A percentile compares a stretch with the other conserved stretches of the same genome.
phyloP scores from a whole-genome alignment of 78 protist genomes.

The Dictyostelium firmibasis region DNA sequence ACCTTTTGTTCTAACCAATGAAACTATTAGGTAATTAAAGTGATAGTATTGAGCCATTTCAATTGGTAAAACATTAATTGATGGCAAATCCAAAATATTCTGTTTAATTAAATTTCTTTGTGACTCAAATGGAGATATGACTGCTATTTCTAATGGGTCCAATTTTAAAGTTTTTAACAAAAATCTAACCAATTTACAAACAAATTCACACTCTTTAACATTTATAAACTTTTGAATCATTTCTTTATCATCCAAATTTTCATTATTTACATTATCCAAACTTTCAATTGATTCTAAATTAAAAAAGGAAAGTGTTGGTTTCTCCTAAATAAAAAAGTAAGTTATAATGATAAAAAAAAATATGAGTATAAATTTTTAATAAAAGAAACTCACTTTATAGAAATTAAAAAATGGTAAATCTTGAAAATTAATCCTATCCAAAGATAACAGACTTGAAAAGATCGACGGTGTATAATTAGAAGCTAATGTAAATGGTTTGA shows the following conservation, averaged over 20 bases:
- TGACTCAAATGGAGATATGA: conserved; percentile 37
- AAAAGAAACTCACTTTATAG: neutral
- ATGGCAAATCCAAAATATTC: neutral
- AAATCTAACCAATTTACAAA: neutral
- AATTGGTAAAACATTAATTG: conserved; percentile 17
- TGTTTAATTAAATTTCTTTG: conserved; percentile 6
- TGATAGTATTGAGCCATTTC: conserved; percentile 23
- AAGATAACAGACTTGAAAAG: neutral
- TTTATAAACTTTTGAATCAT: neutral
- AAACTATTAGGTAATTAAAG: conserved; percentile 15
- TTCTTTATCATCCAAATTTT: conserved; percentile 8
- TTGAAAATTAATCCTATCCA: neutral
- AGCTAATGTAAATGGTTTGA: neutral
- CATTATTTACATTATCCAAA: neutral
- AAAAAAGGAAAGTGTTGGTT: conserved; percentile 19
- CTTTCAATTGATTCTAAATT: conserved; percentile 17
- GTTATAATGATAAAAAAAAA: no score
- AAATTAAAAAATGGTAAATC: neutral
- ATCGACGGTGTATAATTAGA: neutral
- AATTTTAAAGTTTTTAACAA: neutral
- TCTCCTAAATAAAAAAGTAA: neutral
- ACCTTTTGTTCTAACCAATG: conserved; percentile 31
- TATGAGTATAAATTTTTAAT: neutral
- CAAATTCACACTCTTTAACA: neutral
- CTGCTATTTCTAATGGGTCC: neutral